phyloP scores from a whole-genome alignment of 768 basidiomycete genomes.

The Russula virescens region DNA sequence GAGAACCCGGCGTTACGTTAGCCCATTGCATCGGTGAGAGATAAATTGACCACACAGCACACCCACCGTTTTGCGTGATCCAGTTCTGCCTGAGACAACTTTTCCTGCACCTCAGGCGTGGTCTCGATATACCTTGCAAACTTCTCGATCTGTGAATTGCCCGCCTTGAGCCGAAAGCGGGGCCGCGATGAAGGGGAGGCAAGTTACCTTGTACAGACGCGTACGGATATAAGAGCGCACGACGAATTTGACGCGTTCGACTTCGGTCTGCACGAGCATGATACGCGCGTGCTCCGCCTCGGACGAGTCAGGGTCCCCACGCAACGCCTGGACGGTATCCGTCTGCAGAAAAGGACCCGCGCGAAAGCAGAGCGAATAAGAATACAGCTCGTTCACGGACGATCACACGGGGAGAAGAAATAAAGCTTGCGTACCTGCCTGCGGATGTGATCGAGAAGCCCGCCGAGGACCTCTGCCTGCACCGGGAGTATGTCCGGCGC shows the following conservation, averaged over 20 bases:
- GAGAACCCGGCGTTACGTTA: neutral
- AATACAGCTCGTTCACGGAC: neutral
- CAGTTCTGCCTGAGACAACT: constrained; percentile 77
- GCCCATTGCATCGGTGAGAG: neutral
- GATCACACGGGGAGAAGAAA: neutral
- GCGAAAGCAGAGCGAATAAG: neutral
- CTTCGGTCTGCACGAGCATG: constrained; percentile 89
- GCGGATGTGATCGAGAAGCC: constrained; percentile 68
- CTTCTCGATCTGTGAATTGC: constrained; percentile 70
- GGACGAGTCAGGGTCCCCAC: constrained; percentile 75
- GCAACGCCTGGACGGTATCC: constrained; percentile 67
- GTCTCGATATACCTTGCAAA: constrained; percentile 74
- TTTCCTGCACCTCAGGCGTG: constrained; percentile 66
- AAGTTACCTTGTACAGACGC: constrained; percentile 61
- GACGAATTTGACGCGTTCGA: constrained; percentile 91
- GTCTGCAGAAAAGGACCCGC: constrained; percentile 45
- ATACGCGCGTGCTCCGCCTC: constrained; percentile 93
- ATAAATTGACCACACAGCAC: neutral
- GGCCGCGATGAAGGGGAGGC: neutral
- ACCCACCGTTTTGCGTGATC: constrained; percentile 69
- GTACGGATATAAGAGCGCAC: constrained; percentile 86
- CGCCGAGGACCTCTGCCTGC: constrained; percentile 60
- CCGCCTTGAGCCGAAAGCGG: neutral
- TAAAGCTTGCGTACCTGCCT: constrained; percentile 58
- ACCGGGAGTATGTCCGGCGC: constrained; percentile 74